Conservation (phyloP, 768 basidiomycete species). For the Tubosaeta sp. region DNA sequence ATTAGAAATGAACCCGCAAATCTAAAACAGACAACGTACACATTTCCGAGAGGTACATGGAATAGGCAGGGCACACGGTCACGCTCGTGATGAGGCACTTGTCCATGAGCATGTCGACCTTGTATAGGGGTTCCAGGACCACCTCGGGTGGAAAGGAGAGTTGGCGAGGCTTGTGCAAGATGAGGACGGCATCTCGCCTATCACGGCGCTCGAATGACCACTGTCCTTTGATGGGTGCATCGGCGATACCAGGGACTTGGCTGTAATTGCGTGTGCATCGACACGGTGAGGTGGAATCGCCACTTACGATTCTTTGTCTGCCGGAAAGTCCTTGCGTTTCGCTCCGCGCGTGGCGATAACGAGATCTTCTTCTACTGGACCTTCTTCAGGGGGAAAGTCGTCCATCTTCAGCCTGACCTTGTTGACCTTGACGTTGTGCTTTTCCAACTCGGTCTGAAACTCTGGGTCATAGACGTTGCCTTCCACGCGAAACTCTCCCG, state of each 20-base stretch:
- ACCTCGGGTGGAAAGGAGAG: constrained; percentile 14
- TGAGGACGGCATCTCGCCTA: constrained; percentile 29
- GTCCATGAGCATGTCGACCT: constrained; percentile 22
- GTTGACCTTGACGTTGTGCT: constrained; percentile 5
- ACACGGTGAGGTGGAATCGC: neutral
- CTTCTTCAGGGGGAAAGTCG: constrained; percentile 13
- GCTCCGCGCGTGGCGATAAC: constrained; percentile 21
- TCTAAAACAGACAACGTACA: neutral
- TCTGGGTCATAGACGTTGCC: constrained; percentile 32
- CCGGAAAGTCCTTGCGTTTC: constrained; percentile 10
- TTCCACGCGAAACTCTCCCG: constrained; percentile 29
- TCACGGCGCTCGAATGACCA: constrained; percentile 26
- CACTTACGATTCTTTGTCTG: constrained; percentile 17
- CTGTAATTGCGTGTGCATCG: neutral
- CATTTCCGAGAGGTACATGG: constrained; percentile 31
- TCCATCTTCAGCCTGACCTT: constrained; percentile 10
- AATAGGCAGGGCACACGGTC: constrained; percentile 28
- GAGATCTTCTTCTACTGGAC: constrained; percentile 19
- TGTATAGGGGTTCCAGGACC: constrained; percentile 24
- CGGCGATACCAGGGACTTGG: constrained; percentile 15
- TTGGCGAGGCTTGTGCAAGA: constrained; percentile 29
- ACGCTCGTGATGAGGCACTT: constrained; percentile 31
- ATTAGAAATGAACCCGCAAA: neutral
- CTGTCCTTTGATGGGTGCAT: constrained; percentile 27
- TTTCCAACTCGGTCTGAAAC: constrained; percentile 17